A percentile compares a stretch with the other conserved stretches of the same genome.
phyloP scores from a whole-genome alignment of 1,284 basidiomycete genomes.

The Rhizoctonia solani region DNA sequence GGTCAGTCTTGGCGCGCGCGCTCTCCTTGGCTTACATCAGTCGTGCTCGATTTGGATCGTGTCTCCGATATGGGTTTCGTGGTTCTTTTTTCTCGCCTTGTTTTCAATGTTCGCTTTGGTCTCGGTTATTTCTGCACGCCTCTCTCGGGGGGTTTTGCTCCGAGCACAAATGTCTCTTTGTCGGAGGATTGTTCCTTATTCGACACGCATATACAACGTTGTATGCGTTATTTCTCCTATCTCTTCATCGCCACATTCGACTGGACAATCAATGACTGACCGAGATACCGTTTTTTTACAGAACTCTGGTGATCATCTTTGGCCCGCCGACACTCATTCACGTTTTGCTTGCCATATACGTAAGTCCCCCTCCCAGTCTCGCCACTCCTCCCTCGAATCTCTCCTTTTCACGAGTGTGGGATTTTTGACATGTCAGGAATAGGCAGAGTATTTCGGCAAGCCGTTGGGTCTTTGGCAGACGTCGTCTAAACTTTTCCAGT shows the following conservation, averaged over 20 bases:
- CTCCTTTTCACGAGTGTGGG: too few relatives aligned
- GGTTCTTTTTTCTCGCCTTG: too few relatives aligned
- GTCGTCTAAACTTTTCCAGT: conserved; percentile 74
- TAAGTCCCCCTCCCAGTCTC: conserved; percentile 47
- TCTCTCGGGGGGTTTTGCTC: background rate
- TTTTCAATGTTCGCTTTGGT: too few relatives aligned
- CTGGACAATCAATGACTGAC: background rate
- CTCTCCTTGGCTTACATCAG: too few relatives aligned
- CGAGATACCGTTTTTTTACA: conserved; percentile 45
- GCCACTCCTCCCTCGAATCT: background rate
- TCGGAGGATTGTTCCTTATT: too few relatives aligned
- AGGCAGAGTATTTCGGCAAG: conserved; percentile 89
- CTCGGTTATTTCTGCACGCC: background rate
- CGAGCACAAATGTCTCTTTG: too few relatives aligned
- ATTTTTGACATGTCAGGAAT: too few relatives aligned
- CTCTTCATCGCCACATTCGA: background rate
- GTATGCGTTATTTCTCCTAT: background rate
- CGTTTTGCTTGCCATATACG: conserved; percentile 82
- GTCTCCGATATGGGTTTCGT: too few relatives aligned
- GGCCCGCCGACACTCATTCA: conserved; percentile 83
- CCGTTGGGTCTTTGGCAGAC: conserved; percentile 89
- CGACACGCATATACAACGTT: background rate
- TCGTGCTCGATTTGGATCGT: too few relatives aligned
- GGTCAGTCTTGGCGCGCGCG: too few relatives aligned
- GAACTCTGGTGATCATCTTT: conserved; percentile 84